A percentile compares a stretch with the other conserved stretches of the same genome.
Conservation (phyloP, 2,329 filamentous ascomycete species). For the Colletotrichum spaethianum region DNA sequence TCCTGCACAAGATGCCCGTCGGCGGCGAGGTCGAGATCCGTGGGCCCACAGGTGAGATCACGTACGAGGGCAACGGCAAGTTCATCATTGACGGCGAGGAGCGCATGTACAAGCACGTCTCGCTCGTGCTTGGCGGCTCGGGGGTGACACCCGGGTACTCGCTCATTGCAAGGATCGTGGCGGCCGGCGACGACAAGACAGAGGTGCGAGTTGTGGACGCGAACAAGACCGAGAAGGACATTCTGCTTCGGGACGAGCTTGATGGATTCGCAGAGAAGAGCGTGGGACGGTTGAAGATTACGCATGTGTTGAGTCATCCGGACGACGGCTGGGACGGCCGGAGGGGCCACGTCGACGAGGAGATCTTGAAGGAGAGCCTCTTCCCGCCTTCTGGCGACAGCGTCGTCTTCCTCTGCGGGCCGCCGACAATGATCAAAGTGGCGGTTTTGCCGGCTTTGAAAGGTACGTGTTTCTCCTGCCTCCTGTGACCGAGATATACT, state of each 20-base stretch:
- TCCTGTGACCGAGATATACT: not conserved
- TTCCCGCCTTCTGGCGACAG: conserved; percentile 58
- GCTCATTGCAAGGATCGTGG: conserved; percentile 60
- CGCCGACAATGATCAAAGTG: conserved; percentile 65
- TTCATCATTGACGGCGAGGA: conserved; percentile 61
- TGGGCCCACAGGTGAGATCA: conserved; percentile 65
- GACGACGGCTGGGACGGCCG: conserved; percentile 60
- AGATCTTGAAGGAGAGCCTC: conserved; percentile 56
- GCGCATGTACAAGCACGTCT: conserved; percentile 58
- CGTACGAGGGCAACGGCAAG: conserved; percentile 60
- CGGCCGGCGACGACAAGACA: conserved; percentile 50
- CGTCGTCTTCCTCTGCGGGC: conserved; percentile 64
- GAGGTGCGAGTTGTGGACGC: conserved; percentile 61
- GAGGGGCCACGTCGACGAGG: conserved; percentile 59
- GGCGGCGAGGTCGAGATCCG: conserved; percentile 66
- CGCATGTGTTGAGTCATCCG: conserved; percentile 62
- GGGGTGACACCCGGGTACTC: conserved; percentile 68
- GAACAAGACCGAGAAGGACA: conserved; percentile 63
- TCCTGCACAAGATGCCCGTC: conserved; percentile 64
- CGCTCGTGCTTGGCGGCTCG: conserved; percentile 64
- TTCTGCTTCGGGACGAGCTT: conserved; percentile 60
- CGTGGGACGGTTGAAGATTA: conserved; percentile 57
- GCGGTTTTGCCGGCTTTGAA: conserved; percentile 63
- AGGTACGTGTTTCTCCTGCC: conserved; percentile 41
- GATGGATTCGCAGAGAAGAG: conserved; percentile 55